Percentiles rank a stretch among this genome's conserved stretches.
Conservation (phyloP, 345 rosid species). For the Lepidium aucheri region DNA sequence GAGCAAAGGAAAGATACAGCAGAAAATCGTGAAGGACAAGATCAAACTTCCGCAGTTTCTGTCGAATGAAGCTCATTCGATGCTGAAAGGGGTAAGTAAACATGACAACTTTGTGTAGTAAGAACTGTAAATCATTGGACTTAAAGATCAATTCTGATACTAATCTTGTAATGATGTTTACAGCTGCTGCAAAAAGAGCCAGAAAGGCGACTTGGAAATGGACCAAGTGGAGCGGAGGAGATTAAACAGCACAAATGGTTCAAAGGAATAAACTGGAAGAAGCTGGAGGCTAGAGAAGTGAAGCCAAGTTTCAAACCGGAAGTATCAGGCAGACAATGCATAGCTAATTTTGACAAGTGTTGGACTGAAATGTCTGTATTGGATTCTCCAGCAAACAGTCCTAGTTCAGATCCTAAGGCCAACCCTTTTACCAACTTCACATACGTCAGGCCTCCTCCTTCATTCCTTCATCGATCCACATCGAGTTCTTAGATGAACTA, state of each 20-base stretch:
- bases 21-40: constrained; percentile 78
- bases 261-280: constrained; percentile 79
- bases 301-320: constrained; percentile 74
- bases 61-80: constrained; percentile 68
- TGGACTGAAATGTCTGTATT: constrained; percentile 86
- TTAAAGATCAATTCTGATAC: background rate
- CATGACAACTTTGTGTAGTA: background rate
- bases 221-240: constrained; percentile 58
- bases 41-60: constrained; percentile 64
- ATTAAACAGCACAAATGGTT: constrained; percentile 87
- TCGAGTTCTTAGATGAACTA: constrained; percentile 8
- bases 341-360: constrained; percentile 73
- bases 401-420: constrained; percentile 39
- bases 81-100: constrained; percentile 68
- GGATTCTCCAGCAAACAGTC: constrained; percentile 82
- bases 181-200: constrained; percentile 83
- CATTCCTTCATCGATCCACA: constrained; percentile 39
- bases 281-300: constrained; percentile 66
- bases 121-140: background rate
- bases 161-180: constrained; percentile 16
- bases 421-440: constrained; percentile 69
- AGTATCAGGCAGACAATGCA: constrained; percentile 73
- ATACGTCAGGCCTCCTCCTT: constrained; percentile 58
- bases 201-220: constrained; percentile 65
- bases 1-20: constrained; percentile 58